Evolutionary conservation across 2,329 filamentous ascomycete genomes (phyloP), one percentile per base, ranked within the genome.

Genomic region (Orbilia oligospora): DNA sequence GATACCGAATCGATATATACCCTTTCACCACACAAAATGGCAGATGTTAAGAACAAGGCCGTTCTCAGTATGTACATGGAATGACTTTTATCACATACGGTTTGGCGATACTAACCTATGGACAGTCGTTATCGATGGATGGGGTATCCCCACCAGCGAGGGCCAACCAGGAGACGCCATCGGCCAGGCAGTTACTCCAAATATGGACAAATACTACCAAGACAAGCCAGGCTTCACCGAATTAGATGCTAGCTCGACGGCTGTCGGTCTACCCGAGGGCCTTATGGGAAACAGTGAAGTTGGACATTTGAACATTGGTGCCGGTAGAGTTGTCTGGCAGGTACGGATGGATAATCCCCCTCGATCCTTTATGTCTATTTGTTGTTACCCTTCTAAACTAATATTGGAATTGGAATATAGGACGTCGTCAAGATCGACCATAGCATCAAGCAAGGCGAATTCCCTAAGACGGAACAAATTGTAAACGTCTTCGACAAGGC

Each of bases 201-300:
- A 92, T 84, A 99, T 99, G 96, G 95, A 97, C 85, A 90, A 90
- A 79, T 94, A 99, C 85, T 92, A 91, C 83, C 90, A 92, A 85
- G 92, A 91, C 81, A 87, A 91, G 36, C 91, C 95, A 83, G 94
- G 94, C 80, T 99, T 91, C 87, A 93, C 93, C 81, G 91, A 97
- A 87, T 91, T 99, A 80, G 96, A 99, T 83, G 96, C 96, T 75
- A 98, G 96, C 1, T 98, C 96, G 51, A 89, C 97, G 78, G 96
- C 96, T 55, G 96, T 99, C 81, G 96, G 96, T 81, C 90, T 99
- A 67, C 96, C 96, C 20, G 94, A 99, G 84, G 96, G 96, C 76
- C 88, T 99, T 81, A 99, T 99, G 96, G 96, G 96, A 81, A 99
- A 99, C 88, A 97, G 93, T 82, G 96, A 99, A 86, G 96, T 99